These are phyloP conservation scores for Geranium incanum DNA, from an alignment of 441 rosid genomes.

Conservation along the genomic window DNA sequence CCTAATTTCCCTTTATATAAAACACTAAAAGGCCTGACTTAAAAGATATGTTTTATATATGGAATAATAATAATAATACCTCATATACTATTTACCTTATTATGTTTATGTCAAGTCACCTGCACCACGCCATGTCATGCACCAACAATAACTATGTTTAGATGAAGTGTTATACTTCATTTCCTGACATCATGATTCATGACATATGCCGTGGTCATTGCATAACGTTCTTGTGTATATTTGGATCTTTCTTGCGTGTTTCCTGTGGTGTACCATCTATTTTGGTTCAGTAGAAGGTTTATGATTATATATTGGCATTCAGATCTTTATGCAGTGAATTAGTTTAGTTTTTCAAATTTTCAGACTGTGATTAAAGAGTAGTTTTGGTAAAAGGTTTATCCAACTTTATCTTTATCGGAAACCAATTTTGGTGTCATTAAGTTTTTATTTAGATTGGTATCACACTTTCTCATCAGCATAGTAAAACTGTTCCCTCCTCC, in stretches of 20 bases:
- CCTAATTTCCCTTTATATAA: not conserved
- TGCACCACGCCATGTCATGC: not conserved
- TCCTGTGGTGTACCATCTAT: not conserved
- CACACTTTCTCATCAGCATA: not conserved
- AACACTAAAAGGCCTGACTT: not conserved
- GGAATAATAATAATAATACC: not conserved
- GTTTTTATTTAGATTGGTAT: not conserved
- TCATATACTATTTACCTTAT: not conserved
- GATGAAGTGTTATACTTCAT: not conserved
- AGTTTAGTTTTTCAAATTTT: not conserved
- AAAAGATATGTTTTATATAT: not conserved
- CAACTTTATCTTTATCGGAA: not conserved
- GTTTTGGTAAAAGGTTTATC: not conserved
- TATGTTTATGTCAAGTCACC: not conserved
- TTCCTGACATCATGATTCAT: not conserved
- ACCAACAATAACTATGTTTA: not conserved
- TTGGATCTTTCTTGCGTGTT: not conserved
- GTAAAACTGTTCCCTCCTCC: not conserved
- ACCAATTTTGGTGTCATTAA: not conserved
- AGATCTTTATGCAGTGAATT: not conserved
- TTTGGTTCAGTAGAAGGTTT: not conserved
- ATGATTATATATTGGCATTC: constrained; percentile 1
- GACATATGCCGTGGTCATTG: not conserved
- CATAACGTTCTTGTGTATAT: not conserved
- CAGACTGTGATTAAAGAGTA: not conserved